Percentiles rank a stretch among this genome's conserved stretches.
These are phyloP conservation scores for Phytophthora litchii DNA, from an alignment of 352 stramenopile species.

Conservation along the genomic window DNA sequence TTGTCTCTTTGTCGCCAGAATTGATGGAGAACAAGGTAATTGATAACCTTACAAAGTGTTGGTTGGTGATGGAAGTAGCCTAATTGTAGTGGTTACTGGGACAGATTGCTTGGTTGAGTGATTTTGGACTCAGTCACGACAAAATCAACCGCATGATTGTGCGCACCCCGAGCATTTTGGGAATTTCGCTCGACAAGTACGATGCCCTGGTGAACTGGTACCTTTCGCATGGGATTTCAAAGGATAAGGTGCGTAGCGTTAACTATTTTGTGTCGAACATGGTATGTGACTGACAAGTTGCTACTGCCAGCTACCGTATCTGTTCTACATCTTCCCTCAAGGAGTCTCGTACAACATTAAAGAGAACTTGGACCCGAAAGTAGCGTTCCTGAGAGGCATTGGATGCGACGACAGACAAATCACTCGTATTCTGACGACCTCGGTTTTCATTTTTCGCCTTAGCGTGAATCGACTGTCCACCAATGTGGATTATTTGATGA, in stretches of 20 bases:
- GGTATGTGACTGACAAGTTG: background rate
- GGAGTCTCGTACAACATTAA: constrained; percentile 30
- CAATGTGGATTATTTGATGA: constrained; percentile 34
- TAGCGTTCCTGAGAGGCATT: constrained; percentile 31
- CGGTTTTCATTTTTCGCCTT: constrained; percentile 44
- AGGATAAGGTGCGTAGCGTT: background rate
- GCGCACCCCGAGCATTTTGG: constrained; percentile 7
- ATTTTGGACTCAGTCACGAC: constrained; percentile 10
- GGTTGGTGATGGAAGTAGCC: background rate
- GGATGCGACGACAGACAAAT: constrained; percentile 44
- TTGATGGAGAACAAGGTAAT: constrained; percentile 9
- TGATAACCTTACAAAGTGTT: background rate
- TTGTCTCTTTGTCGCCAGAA: background rate
- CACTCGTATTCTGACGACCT: constrained; percentile 38
- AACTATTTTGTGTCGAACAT: background rate
- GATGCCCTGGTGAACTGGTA: constrained; percentile 14
- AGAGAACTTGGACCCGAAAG: constrained; percentile 48
- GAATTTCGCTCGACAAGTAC: constrained; percentile 9
- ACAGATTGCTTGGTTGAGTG: constrained; percentile 10
- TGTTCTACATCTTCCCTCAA: constrained; percentile 51
- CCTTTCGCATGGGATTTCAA: background rate
- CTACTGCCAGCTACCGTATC: constrained; percentile 43
- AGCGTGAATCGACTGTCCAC: constrained; percentile 31
- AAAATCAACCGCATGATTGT: constrained; percentile 15
- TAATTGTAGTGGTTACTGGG: background rate